Evolutionary conservation across 1,284 basidiomycete species (phyloP).

Genomic region (Ceratorhiza oryzae-sativae): DNA sequence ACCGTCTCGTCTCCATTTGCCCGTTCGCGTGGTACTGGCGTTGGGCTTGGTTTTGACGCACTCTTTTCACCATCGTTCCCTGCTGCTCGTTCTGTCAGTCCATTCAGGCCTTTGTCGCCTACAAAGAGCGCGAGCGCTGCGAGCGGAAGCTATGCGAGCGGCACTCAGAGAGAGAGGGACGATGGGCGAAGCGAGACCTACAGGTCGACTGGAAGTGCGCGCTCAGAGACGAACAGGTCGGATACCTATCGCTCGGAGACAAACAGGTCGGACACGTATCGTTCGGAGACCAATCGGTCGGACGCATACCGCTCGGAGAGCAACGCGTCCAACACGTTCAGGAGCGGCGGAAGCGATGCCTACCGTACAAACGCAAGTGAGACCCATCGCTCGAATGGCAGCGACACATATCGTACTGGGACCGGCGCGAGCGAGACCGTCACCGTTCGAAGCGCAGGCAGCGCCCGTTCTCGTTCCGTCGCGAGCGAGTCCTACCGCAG

Average conservation of each 20-base stretch:
- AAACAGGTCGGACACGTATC: slow-evolving; percentile 9
- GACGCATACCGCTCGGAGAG: slow-evolving; percentile 9
- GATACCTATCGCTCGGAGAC: slow-evolving; percentile 18
- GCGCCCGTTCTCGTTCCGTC: not conserved
- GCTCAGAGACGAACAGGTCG: not conserved
- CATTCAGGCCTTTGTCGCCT: slow-evolving; percentile 17
- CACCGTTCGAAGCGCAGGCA: slow-evolving; percentile 18
- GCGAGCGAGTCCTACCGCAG: slow-evolving; percentile 30
- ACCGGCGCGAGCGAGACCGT: slow-evolving; percentile 22
- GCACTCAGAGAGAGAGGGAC: not conserved
- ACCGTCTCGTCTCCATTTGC: slow-evolving; percentile 24
- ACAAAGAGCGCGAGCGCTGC: slow-evolving; percentile 15
- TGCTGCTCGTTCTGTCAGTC: slow-evolving; percentile 10
- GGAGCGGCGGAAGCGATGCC: slow-evolving; percentile 17
- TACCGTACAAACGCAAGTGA: not conserved
- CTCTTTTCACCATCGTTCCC: slow-evolving; percentile 36
- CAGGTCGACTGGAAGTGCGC: not conserved
- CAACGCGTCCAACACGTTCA: not conserved
- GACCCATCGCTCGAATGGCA: not conserved
- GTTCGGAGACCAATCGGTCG: not conserved
- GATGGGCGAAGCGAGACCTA: slow-evolving; percentile 20
- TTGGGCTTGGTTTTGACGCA: slow-evolving; percentile 34
- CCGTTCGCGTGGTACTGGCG: slow-evolving; percentile 25
- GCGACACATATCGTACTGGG: slow-evolving; percentile 20
- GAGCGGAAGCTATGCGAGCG: slow-evolving; percentile 23